A percentile compares a stretch with the other conserved stretches of the same genome.
Evolutionary conservation across 345 rosid genomes (phyloP).

Genomic region (Microcos paniculata): DNA sequence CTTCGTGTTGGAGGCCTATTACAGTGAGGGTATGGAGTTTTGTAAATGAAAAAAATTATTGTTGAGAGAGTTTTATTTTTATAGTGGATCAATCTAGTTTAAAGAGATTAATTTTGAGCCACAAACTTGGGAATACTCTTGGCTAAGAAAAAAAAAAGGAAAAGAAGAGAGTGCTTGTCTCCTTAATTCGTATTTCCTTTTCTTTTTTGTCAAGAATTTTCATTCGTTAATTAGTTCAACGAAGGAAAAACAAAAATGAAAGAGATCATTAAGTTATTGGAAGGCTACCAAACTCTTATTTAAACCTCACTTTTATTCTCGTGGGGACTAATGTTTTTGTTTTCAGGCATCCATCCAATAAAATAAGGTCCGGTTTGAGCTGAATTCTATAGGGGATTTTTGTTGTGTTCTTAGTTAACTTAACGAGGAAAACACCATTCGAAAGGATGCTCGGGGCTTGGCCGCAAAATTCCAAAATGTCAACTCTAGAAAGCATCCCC

Average conservation of each 20-base stretch:
- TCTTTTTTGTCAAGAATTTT: neutral
- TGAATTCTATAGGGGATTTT: constrained; percentile 14
- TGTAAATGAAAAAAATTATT: too few species aligned
- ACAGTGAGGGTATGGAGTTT: too few species aligned
- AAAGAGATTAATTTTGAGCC: too few species aligned
- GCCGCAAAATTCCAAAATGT: constrained; percentile 15
- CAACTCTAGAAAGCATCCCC: constrained; percentile 25
- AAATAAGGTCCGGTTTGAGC: neutral
- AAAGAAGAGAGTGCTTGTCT: too few species aligned
- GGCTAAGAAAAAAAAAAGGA: too few species aligned
- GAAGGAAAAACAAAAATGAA: neutral
- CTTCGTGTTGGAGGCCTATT: too few species aligned
- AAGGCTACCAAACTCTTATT: neutral
- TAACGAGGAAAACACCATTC: neutral
- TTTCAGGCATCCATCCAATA: neutral
- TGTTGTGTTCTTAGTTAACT: neutral
- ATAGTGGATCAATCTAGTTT: too few species aligned
- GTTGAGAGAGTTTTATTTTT: too few species aligned
- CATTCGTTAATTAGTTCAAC: neutral
- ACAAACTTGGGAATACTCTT: too few species aligned
- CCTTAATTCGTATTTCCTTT: too few species aligned
- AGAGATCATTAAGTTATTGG: too few species aligned
- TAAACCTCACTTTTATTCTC: neutral
- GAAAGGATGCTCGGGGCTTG: neutral
- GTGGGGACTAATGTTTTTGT: neutral